Evolutionary conservation across 2,329 filamentous ascomycete genomes (phyloP), one percentile per base, ranked within the genome.

Genomic region (Ophioceras dolichostomum): DNA sequence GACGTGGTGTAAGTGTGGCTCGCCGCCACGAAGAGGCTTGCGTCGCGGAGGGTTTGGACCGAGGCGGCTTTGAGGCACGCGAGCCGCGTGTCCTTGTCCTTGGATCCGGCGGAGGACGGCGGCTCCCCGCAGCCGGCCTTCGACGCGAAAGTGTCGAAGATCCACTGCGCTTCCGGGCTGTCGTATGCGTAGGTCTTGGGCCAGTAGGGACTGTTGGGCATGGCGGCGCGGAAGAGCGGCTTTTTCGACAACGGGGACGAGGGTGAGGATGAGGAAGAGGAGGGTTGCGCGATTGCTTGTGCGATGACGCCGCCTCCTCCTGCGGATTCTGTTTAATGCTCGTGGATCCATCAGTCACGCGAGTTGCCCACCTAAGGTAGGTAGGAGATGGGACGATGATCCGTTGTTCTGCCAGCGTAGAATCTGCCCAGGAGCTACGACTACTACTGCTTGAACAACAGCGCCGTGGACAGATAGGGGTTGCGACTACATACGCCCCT

Each of bases 111-210:
- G 12, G 24, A 19, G 16, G n/a, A 3, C 24, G 26, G 1, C 2
- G 55, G 45, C 4, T 55, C 56, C 1, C 52, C 49, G 44, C 73
- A 77, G 0, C 67, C 68, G 1, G 65, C 65, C 12, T 66, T 51
- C 16, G 56, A 51, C 1, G 60, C 60, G 7, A 74, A 55, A 20
- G 54, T 52, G 33, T 63, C 53, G 45, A 72, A 76, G 1, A 73
- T 54, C 8, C 48, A 57, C 45, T 76, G 70, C 2, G 68, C 64
- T 49, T 73, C 61, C 1, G 60, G 55, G 4, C 55, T 56, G 43
- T 74, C 62, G 48, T 69, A 67, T 7, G 49, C 47, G 49, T 75
- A 73, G 12, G 70, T 73, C 50, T 73, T 74, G 1, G 69, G 67
- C 72, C 71, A 76, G 49, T 71, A 76, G 0, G 72, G 73, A 7